Evolutionary conservation across 2,329 filamentous ascomycete genomes (phyloP).

Genomic region (Periconia macrospinosa): DNA sequence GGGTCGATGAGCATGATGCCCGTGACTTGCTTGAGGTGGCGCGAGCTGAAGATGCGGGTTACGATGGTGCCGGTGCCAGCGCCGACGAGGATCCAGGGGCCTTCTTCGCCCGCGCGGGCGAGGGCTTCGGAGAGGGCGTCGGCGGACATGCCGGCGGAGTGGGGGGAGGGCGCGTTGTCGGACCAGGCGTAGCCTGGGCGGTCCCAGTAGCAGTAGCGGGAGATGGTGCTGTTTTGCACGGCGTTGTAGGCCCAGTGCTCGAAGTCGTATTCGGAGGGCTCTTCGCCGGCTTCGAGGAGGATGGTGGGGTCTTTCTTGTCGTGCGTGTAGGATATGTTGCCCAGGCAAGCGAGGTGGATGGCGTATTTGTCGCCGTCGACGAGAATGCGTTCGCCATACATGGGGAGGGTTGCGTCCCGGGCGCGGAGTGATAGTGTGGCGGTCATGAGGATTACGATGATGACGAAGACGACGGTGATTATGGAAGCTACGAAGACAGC

Average conservation of each 20-base stretch:
- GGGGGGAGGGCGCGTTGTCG: conserved; percentile 90
- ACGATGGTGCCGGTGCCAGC: conserved; percentile 88
- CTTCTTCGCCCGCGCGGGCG: conserved; percentile 75
- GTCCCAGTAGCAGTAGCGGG: conserved; percentile 93
- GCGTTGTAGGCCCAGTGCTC: conserved; percentile 78
- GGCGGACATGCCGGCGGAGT: conserved; percentile 90
- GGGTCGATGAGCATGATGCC: conserved; percentile 86
- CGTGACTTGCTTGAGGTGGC: conserved; percentile 72
- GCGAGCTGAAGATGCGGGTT: conserved; percentile 85
- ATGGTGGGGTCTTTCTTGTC: conserved; percentile 72
- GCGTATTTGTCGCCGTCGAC: conserved; percentile 85
- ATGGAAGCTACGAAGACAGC: conserved; percentile 76
- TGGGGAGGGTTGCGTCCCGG: conserved; percentile 72
- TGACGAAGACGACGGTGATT: conserved; percentile 67
- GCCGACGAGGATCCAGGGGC: conserved; percentile 86
- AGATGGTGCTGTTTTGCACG: conserved; percentile 77
- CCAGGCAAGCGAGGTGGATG: conserved; percentile 82
- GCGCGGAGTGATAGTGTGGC: conserved; percentile 78
- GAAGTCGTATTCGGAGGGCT: conserved; percentile 75
- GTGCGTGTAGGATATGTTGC: conserved; percentile 62
- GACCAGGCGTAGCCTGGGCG: conserved; percentile 86
- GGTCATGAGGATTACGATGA: conserved; percentile 74
- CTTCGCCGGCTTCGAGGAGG: conserved; percentile 81
- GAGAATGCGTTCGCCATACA: conserved; percentile 74
- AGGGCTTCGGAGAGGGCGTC: conserved; percentile 88